Evolutionary conservation across 1,139 yeast species (phyloP), one percentile per base, ranked within the genome.

Genomic region (Yamadazyma friedrichii): DNA sequence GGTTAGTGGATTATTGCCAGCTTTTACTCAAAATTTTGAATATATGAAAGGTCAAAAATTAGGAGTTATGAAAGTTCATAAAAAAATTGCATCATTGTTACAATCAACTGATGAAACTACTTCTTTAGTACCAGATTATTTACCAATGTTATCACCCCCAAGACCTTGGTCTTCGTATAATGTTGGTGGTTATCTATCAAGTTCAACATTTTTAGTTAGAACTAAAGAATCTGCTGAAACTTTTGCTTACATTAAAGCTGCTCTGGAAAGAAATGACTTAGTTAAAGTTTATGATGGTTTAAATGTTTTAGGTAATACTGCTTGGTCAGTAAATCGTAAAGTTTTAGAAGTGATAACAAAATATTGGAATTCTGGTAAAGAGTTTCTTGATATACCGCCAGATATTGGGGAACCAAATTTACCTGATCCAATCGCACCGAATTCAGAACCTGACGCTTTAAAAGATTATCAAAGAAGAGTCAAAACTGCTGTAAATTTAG

Each of bases 101-200:
- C 39, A 36, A 25, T 82, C 89, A 6, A 82, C 84, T 2, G 91
- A 84, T 46, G 73, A 80, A 16, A 64, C 82, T 35, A 74, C 78
- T 10, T 82, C 84, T 42, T 73, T 84, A 2, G 79, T 91, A 6
- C 96, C 98, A 0, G 98, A 93, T 61, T 73, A 79, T 48, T 71
- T 94, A 44, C 99, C 99, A 11, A 94, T 94, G 98, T 70, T 94
- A 45, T 86, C 87, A 9, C 79, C 82, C 46, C 98, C 98, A 16
- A 72, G 82, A 42, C 89, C 89, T 5, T 93, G 99, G 98, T 75
- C 80, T 0, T 69, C 81, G 9, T 82, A 82, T 74, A 81, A 82
- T 54, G 78, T 78, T 41, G 98, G 98, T 47, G 98, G 97, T 0
- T 88, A 88, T 56, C 69, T 78, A 44, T 84, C 81, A 54, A 73